A percentile compares a stretch with the other conserved stretches of the same genome.
Conservation (phyloP, 192 early-diverging fungal species). For the Powellomyces hirtus region DNA sequence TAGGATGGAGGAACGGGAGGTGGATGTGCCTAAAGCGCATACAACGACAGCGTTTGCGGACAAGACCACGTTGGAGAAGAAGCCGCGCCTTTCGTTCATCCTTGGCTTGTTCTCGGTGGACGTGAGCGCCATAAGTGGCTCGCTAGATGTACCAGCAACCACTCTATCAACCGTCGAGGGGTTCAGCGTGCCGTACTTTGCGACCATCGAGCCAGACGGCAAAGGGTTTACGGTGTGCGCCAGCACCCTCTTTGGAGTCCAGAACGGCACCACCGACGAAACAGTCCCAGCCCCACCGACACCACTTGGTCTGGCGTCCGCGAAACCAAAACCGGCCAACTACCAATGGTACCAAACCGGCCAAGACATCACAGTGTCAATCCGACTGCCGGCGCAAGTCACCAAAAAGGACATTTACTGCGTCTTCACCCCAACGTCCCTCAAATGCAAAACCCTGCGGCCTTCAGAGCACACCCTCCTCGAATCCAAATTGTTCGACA, state of each 20-base stretch:
- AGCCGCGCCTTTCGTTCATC: background rate
- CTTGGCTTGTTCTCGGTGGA: background rate
- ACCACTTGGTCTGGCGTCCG: background rate
- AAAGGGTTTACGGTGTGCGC: background rate
- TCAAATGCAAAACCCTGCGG: background rate
- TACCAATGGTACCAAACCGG: slow-evolving; percentile 23
- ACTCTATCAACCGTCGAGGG: background rate
- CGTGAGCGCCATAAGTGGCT: background rate
- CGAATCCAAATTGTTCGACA: background rate
- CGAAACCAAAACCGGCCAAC: background rate
- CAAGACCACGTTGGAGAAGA: background rate
- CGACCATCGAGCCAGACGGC: slow-evolving; percentile 11
- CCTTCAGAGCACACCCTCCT: slow-evolving; percentile 15
- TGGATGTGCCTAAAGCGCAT: background rate
- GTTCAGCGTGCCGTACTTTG: slow-evolving; percentile 11
- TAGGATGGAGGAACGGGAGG: slow-evolving; percentile 3
- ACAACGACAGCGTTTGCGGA: too few relatives aligned
- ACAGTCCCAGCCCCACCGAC: background rate
- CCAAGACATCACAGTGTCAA: slow-evolving; percentile 11
- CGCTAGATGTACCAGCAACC: background rate
- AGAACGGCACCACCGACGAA: background rate
- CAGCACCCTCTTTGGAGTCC: background rate
- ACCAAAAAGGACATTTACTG: slow-evolving; percentile 2
- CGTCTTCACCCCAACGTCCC: background rate
- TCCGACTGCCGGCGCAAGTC: background rate